A percentile compares a stretch with the other conserved stretches of the same genome.
Evolutionary conservation across 2,329 filamentous ascomycete genomes (phyloP).

Genomic region (Microdochium bolleyi): DNA sequence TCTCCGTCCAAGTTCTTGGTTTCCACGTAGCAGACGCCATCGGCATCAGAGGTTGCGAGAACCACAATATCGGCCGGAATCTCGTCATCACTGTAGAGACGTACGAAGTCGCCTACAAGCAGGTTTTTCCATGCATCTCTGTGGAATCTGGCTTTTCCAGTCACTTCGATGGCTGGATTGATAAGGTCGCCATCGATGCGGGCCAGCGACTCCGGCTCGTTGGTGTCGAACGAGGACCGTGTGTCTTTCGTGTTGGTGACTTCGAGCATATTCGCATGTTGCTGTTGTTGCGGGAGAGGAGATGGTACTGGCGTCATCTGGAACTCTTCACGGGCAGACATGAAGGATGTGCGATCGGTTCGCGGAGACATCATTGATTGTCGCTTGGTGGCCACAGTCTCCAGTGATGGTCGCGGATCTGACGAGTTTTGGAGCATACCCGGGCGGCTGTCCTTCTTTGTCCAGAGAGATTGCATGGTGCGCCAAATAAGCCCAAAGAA

Average conservation of each 20-base stretch:
- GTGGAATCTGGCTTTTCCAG: constrained; percentile 77
- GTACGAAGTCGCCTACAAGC: constrained; percentile 91
- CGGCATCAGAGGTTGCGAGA: constrained; percentile 83
- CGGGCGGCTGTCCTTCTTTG: constrained; percentile 30
- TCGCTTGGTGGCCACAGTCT: constrained; percentile 49
- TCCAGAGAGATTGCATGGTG: constrained; percentile 37
- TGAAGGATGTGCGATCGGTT: constrained; percentile 36
- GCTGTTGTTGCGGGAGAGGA: constrained; percentile 47
- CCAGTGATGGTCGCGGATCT: constrained; percentile 58
- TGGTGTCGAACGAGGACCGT: constrained; percentile 25
- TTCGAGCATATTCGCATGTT: constrained; percentile 19
- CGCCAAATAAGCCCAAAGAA: constrained; percentile 46
- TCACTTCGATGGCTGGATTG: constrained; percentile 57
- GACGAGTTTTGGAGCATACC: constrained; percentile 41
- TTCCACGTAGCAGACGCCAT: constrained; percentile 94
- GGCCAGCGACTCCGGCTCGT: constrained; percentile 29
- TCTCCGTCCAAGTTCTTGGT: constrained; percentile 98
- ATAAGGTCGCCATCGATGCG: constrained; percentile 54
- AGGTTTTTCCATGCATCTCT: constrained; percentile 93
- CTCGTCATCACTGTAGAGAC: constrained; percentile 93
- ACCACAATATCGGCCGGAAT: constrained; percentile 91
- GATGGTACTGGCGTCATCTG: constrained; percentile 95
- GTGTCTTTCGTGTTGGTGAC: constrained; percentile 18
- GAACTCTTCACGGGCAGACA: constrained; percentile 61
- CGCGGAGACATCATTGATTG: constrained; percentile 45